phyloP scores from a whole-genome alignment of 176 grass and related monocot species.

The Elaeis guineensis region DNA sequence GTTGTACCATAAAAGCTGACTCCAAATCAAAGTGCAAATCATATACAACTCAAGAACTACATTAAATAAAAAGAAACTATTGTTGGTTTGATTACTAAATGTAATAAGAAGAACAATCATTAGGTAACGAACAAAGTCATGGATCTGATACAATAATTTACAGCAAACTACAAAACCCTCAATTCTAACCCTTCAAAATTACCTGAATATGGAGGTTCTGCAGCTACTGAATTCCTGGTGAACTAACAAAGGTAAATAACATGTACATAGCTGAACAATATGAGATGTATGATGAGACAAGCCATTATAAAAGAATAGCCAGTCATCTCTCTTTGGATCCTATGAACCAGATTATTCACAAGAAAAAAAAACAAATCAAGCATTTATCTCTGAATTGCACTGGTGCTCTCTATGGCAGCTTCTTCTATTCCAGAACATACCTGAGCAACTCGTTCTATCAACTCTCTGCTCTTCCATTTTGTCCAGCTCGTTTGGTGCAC shows the following conservation, averaged over 20 bases:
- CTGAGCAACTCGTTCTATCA: conserved; percentile 64
- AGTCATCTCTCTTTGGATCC: conserved; percentile 1
- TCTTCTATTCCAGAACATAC: conserved; percentile 84
- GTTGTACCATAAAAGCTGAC: no score
- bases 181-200: no score
- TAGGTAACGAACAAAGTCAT: no score
- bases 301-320: background rate
- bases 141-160: no score
- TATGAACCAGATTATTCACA: conserved; percentile 34
- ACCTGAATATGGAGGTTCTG: no score
- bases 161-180: no score
- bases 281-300: conserved; percentile 12
- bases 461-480: conserved; percentile 51
- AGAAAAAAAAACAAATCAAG: conserved; percentile 32
- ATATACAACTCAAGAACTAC: no score
- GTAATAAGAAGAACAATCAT: no score
- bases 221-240: conserved; percentile 19
- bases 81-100: no score
- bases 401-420: conserved; percentile 95
- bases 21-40: no score
- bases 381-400: conserved; percentile 84
- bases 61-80: no score
- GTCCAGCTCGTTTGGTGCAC: conserved; percentile 32
- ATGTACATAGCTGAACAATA: conserved; percentile 29
- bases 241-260: conserved; percentile 17